phyloP scores from a whole-genome alignment of 2,329 filamentous ascomycete species.

The Calonectria fujianensis region DNA sequence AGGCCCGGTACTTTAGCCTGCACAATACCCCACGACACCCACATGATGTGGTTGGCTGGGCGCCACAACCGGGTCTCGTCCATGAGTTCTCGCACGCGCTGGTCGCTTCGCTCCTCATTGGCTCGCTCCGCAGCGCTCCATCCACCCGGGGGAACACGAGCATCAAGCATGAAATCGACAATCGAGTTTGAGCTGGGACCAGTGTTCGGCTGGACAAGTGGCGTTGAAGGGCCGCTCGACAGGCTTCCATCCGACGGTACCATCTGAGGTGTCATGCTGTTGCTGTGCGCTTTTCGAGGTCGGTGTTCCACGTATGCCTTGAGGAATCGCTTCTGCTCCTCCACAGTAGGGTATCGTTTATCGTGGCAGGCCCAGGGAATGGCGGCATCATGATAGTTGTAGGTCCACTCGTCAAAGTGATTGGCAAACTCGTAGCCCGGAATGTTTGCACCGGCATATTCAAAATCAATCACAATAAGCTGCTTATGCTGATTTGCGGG shows the following conservation, averaged over 20 bases:
- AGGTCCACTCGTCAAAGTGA: constrained; percentile 98
- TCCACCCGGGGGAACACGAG: constrained; percentile 73
- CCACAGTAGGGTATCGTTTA: constrained; percentile 82
- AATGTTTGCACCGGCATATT: constrained; percentile 93
- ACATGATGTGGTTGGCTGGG: constrained; percentile 89
- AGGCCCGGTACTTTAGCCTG: constrained; percentile 91
- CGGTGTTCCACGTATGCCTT: constrained; percentile 90
- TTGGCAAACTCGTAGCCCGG: constrained; percentile 95
- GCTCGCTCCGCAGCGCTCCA: constrained; percentile 73
- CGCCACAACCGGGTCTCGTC: constrained; percentile 91
- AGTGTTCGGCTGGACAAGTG: constrained; percentile 60
- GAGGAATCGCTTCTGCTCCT: constrained; percentile 91
- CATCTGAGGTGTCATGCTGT: constrained; percentile 70
- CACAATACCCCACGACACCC: constrained; percentile 97
- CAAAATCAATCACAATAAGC: constrained; percentile 97
- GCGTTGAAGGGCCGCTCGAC: constrained; percentile 55
- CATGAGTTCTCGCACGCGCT: constrained; percentile 81
- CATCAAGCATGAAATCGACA: constrained; percentile 88
- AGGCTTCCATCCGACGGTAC: constrained; percentile 65
- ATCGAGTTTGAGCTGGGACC: constrained; percentile 74
- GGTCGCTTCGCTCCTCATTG: constrained; percentile 79
- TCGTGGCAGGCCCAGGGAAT: constrained; percentile 81
- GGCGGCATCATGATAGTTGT: constrained; percentile 91
- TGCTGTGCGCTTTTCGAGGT: constrained; percentile 75
- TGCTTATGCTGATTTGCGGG: constrained; percentile 97